Evolutionary conservation across 139 green algal genomes (phyloP).

Genomic region (Chara braunii): DNA sequence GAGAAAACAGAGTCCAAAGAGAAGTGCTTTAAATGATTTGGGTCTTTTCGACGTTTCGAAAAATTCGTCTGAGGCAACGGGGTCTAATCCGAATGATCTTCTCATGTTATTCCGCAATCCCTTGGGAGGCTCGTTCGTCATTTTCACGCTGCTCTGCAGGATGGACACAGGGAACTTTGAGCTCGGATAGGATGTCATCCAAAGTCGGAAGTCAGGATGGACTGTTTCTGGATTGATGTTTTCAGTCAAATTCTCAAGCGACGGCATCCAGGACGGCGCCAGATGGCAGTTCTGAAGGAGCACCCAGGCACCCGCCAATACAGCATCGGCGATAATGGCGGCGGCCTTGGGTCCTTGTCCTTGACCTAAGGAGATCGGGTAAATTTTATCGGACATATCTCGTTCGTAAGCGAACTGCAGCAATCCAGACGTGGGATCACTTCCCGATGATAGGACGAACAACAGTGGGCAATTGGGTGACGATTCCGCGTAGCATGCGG

Average conservation of each 20-base stretch:
- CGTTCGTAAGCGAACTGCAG: conserved; percentile 42
- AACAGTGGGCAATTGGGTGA: conserved; percentile 25
- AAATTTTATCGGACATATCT: conserved; percentile 17
- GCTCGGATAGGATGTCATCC: conserved; percentile 64
- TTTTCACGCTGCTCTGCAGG: conserved; percentile 66
- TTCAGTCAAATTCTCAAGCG: conserved; percentile 47
- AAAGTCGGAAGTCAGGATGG: conserved; percentile 56
- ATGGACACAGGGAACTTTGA: conserved; percentile 63
- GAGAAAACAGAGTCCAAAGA: conserved; percentile 70
- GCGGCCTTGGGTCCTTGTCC: conserved; percentile 42
- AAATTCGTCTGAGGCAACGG: conserved; percentile 58
- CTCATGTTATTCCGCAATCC: conserved; percentile 55
- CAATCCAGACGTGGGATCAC: conserved; percentile 42
- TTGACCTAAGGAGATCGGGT: conserved; percentile 39
- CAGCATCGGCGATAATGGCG: conserved; percentile 32
- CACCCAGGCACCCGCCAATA: conserved; percentile 34
- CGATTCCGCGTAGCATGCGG: conserved; percentile 29
- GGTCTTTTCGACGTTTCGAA: conserved; percentile 57
- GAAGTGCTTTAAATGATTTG: conserved; percentile 55
- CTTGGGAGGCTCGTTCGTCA: conserved; percentile 55
- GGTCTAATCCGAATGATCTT: conserved; percentile 57
- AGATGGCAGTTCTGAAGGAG: conserved; percentile 51
- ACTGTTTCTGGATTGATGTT: conserved; percentile 26
- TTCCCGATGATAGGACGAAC: conserved; percentile 39
- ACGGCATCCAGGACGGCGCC: conserved; percentile 43